Conservation (phyloP, 2,329 filamentous ascomycete genomes). For the Aspergillus piperis region DNA sequence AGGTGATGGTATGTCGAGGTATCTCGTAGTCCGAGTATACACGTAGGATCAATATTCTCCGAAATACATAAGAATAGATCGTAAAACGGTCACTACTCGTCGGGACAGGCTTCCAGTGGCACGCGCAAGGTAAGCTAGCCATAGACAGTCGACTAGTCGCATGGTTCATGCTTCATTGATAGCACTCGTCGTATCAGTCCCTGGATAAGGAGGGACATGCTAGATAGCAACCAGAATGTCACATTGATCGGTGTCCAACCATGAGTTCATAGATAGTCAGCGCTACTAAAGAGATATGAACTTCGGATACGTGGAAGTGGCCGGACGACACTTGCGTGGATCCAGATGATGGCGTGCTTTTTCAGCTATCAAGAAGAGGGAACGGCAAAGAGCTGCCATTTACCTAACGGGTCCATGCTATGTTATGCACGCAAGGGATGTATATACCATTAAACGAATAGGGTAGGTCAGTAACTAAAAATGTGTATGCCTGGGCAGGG, state of each 20-base stretch:
- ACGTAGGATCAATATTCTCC: no score
- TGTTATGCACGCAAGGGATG: slow-evolving; percentile 1
- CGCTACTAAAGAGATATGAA: slow-evolving; percentile 51
- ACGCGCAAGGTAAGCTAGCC: slow-evolving; percentile 57
- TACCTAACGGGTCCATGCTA: background rate
- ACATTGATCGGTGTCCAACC: slow-evolving; percentile 43
- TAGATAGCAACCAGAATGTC: slow-evolving; percentile 51
- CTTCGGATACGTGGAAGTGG: slow-evolving; percentile 46
- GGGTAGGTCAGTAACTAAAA: background rate
- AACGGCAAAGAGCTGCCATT: background rate
- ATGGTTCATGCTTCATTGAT: slow-evolving; percentile 16
- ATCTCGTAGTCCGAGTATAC: no score
- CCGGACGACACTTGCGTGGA: slow-evolving; percentile 26
- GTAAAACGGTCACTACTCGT: slow-evolving; percentile 32
- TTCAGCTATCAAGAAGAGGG: background rate
- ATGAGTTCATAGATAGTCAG: slow-evolving; percentile 45
- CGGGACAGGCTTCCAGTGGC: slow-evolving; percentile 45
- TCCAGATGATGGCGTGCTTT: slow-evolving; percentile 30
- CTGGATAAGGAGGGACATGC: slow-evolving; percentile 49
- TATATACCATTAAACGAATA: background rate
- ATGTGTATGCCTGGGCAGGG: background rate
- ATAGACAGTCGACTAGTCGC: slow-evolving; percentile 56
- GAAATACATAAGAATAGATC: no score
- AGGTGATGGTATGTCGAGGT: no score
- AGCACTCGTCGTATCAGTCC: background rate